Evolutionary conservation across 352 stramenopile genomes (phyloP), one percentile per base, ranked within the genome.

Genomic region (Pythium phragmiticola): DNA sequence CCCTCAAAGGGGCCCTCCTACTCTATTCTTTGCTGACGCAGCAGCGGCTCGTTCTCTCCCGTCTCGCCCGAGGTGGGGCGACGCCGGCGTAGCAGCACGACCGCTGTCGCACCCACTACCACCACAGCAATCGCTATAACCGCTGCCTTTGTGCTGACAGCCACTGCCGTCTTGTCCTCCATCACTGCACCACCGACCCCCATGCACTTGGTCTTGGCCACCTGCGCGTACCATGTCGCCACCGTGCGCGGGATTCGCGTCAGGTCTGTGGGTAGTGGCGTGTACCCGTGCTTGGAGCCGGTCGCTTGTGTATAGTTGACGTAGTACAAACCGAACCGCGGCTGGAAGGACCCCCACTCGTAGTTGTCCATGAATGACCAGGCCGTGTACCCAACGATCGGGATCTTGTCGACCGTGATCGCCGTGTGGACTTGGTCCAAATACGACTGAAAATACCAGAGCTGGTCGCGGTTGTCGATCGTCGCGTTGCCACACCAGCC

Each of bases 291-390:
- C 55, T 80, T 69, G 37, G 42, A 57, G 28, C 72, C 76, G 2
- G 66, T 78, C 13, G 60, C 45, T 36, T 66, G 58, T 19, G 77
- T 74, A 34, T 76, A 87, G 53, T 89, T 77, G 47, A 89, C 77
- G 68, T 84, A 86, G 64, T 77, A 89, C 37, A 89, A 68, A 7
- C 80, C 80, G 50, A 89, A 89, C 41, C 77, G 77, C 19, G 80
- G 77, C 26, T 72, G 67, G 63, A 80, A 89, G 28, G 80, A 88
- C 2, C 90, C 79, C 92, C 92, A 98, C 72, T 98, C 94, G 68
- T 97, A 98, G 62, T 98, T 98, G 68, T 98, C 90, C 51, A 98
- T 64, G 47, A 99, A 88, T 42, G 77, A 92, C 94, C 92, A 98
- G 7, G 84, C 89, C 72, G 92, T 98, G 74, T 98, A 98, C 12